Evolutionary conservation across 495 filamentous ascomycete genomes (phyloP).

Genomic region (Podospora pseudopauciseta): DNA sequence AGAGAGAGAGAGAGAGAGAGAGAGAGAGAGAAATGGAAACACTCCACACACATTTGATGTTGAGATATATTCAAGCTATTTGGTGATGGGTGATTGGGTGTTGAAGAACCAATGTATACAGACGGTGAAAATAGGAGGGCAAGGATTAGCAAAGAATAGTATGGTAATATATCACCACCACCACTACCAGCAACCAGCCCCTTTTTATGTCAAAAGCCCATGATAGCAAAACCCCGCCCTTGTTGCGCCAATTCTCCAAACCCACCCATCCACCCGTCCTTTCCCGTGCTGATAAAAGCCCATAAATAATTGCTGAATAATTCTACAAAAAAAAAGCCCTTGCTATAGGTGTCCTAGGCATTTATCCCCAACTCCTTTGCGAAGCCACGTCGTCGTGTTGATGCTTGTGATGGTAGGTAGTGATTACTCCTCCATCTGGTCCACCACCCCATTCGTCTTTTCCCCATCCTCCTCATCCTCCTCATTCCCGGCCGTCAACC

Average conservation of each 20-base stretch:
- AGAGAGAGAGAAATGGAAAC: neutral
- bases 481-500: conserved; percentile 56
- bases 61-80: neutral
- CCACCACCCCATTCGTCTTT: conserved; percentile 11
- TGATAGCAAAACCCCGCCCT: neutral
- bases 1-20: neutral
- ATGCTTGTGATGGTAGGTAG: neutral
- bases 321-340: too few species aligned
- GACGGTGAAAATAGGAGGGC: too few species aligned
- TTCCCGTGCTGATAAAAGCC: too few species aligned
- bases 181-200: neutral
- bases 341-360: too few species aligned
- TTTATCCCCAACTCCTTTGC: too few species aligned
- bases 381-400: too few species aligned
- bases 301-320: too few species aligned
- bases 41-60: neutral
- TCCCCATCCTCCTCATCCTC: conserved; percentile 41
- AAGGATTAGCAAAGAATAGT: neutral
- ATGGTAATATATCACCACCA: neutral
- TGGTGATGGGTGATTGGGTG: neutral
- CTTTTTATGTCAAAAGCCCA: neutral
- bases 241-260: neutral
- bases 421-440: neutral
- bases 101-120: neutral
- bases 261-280: neutral